Evolutionary conservation across 768 basidiomycete species (phyloP), one percentile per base, ranked within the genome.

Genomic region (Lepiota brunneoincarnata): DNA sequence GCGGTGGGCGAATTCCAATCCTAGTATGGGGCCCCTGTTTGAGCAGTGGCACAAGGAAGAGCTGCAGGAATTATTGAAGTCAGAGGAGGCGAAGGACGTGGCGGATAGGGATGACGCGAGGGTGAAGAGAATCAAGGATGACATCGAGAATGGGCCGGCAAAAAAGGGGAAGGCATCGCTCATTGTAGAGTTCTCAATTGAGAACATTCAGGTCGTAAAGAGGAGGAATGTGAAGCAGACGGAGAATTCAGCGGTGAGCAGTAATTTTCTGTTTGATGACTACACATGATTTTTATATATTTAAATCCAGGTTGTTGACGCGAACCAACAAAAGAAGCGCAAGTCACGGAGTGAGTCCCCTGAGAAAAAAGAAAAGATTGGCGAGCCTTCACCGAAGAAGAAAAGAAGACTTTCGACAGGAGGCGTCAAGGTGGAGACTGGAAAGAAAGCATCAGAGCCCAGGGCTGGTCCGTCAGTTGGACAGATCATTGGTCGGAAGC

Each of bases 141-240:
- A 87, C 68, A 66, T 80, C 74, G 65, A 63, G 49, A 51, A 75
- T 73, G 65, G 74, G 5, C 64, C 59, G 40, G 62, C 61, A 36
- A 78, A 73, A 54, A 76, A 72, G 55, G 71, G 67, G 15, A 75
- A 74, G 41, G 81, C 75, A 36, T 73, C 73, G 15, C 69, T 97
- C 57, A 87, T 96, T 62, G 83, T 93, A n/a, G 95, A 98, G 71
- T 97, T 97, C 69, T 94, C 93, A 37, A 93, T 98, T 47, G 94
- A 98, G 74, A 98, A 98, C 63, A 74, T 91, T 17, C 89, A 93
- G 70, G 92, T 95, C 26, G 86, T 94, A 36, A 88, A 89, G 58
- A 75, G 92, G 52, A 76, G 93, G 62, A 76, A 78, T 36, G 75
- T 74, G 15, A 54, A 59, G 49, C 56, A 65, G 50, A 45, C 52